These are phyloP conservation scores for Solanum etuberosum DNA, from an alignment of 257 asterid genomes.

Conservation along the genomic window DNA sequence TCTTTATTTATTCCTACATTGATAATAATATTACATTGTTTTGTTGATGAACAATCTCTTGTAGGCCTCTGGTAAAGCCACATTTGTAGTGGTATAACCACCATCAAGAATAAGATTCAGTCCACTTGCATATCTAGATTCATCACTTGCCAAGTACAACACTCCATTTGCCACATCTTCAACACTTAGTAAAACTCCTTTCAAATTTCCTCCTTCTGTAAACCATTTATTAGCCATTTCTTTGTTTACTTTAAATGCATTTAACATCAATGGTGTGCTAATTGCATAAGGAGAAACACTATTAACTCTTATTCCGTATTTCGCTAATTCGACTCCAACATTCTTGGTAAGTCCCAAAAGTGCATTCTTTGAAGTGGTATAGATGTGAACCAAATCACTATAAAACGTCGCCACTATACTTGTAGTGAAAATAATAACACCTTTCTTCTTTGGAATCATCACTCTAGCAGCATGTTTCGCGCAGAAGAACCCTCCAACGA, in stretches of 20 bases:
- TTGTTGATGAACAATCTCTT: background rate
- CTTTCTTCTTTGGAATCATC: conserved; percentile 2
- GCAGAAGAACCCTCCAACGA: background rate
- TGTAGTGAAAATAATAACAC: background rate
- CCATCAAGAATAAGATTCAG: background rate
- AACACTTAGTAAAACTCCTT: background rate
- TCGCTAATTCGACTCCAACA: background rate
- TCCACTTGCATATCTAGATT: background rate
- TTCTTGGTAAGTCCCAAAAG: background rate
- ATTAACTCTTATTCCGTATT: background rate
- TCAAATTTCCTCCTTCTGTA: background rate
- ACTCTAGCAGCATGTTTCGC: conserved; percentile 1
- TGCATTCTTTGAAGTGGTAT: background rate
- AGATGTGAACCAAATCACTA: background rate
- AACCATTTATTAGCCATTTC: background rate
- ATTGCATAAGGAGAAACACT: background rate
- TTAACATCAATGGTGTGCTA: background rate
- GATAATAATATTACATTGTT: background rate
- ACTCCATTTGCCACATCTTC: background rate
- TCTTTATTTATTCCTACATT: background rate
- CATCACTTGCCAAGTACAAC: background rate
- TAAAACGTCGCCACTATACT: background rate
- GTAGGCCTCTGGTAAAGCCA: background rate
- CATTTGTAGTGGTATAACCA: background rate
- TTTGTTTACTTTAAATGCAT: background rate